These are phyloP conservation scores for Chloris gayana DNA, from an alignment of 176 grass and related monocot species.

Conservation along the genomic window DNA sequence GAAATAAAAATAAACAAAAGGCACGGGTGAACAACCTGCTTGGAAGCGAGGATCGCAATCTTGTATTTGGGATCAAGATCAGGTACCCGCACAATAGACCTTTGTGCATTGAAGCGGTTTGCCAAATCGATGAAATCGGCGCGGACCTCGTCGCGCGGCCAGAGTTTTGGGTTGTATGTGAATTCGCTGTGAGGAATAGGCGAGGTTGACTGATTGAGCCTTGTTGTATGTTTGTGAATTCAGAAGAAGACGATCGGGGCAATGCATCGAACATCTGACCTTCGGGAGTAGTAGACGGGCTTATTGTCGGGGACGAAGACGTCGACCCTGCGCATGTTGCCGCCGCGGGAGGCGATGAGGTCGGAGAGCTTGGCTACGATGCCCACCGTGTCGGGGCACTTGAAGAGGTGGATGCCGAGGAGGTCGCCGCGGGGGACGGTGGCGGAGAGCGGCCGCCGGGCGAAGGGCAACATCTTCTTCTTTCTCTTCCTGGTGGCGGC, in stretches of 20 bases:
- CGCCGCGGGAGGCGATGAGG: slow-evolving; percentile 86
- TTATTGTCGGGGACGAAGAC: slow-evolving; percentile 85
- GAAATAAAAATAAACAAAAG: neutral
- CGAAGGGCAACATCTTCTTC: slow-evolving; percentile 4
- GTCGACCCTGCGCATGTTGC: slow-evolving; percentile 86
- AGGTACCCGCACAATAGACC: slow-evolving; percentile 61
- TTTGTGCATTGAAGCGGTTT: slow-evolving; percentile 64
- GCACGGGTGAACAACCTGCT: slow-evolving; percentile 51
- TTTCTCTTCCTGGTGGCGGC: neutral
- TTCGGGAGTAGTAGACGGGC: slow-evolving; percentile 80
- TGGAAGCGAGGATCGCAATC: slow-evolving; percentile 81
- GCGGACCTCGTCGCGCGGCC: slow-evolving; percentile 62
- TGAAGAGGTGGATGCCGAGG: slow-evolving; percentile 36
- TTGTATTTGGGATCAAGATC: slow-evolving; percentile 85
- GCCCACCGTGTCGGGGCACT: slow-evolving; percentile 48
- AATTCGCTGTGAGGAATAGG: slow-evolving; percentile 66
- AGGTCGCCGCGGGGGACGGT: neutral
- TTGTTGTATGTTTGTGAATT: neutral
- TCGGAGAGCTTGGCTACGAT: slow-evolving; percentile 81
- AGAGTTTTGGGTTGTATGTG: slow-evolving; percentile 56
- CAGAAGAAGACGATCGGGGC: neutral
- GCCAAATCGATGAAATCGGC: slow-evolving; percentile 64
- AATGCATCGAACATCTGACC: slow-evolving; percentile 22
- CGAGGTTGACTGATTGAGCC: neutral
- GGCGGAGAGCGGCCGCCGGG: slow-evolving; percentile 30